Evolutionary conservation across 805 yeast genomes (phyloP).

Genomic region (Komagataella pseudopastoris): DNA sequence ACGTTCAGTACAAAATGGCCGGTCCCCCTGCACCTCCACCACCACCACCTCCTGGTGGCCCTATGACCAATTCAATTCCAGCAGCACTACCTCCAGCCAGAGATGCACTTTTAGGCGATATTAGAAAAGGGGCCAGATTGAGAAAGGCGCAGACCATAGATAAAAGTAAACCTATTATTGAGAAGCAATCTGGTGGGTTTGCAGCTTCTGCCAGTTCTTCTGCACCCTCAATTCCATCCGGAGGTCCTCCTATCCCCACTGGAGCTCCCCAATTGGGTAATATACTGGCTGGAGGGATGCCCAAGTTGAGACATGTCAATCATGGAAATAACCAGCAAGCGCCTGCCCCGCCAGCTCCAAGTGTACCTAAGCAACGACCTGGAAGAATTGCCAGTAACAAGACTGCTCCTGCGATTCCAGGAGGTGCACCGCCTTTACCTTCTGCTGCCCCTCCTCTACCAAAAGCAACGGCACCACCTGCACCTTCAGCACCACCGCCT

Average conservation of each 20-base stretch:
- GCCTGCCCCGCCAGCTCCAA: slow-evolving; percentile 4
- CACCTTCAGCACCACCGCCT: slow-evolving; percentile 9
- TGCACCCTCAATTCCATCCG: slow-evolving; percentile 11
- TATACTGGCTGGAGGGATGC: slow-evolving; percentile 69
- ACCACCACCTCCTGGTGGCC: slow-evolving; percentile 32
- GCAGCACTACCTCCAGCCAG: slow-evolving; percentile 21
- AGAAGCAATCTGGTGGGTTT: slow-evolving; percentile 15
- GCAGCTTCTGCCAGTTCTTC: slow-evolving; percentile 12
- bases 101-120: slow-evolving; percentile 64
- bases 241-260: slow-evolving; percentile 10
- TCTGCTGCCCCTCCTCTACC: slow-evolving; percentile 9
- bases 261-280: slow-evolving; percentile 46
- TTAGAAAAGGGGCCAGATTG: slow-evolving; percentile 52
- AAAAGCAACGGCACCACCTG: slow-evolving; percentile 9
- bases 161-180: slow-evolving; percentile 47
- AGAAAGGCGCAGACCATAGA: slow-evolving; percentile 55
- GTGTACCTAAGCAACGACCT: slow-evolving; percentile 1
- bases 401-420: slow-evolving; percentile 8
- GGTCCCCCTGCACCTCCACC: slow-evolving; percentile 47
- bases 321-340: slow-evolving; percentile 8
- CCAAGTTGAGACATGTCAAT: slow-evolving; percentile 43
- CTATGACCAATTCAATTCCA: slow-evolving; percentile 16
- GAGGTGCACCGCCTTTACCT: slow-evolving; percentile 8
- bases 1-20: slow-evolving; percentile 14
- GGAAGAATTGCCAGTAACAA: not conserved